Conservation (phyloP, 148 eudicot genomes). For the Rhododendron molle region DNA sequence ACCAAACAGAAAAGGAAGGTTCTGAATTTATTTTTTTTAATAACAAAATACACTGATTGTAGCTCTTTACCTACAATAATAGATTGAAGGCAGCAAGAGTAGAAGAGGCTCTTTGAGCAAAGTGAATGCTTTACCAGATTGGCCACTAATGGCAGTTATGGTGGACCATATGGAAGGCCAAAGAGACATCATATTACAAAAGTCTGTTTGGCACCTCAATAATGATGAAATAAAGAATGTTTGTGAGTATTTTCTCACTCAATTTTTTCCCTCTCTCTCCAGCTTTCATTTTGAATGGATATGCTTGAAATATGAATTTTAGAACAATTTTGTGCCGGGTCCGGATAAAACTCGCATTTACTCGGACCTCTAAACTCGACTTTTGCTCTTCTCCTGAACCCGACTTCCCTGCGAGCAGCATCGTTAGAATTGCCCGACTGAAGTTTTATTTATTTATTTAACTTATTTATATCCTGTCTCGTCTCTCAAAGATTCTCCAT, state of each 20-base stretch:
- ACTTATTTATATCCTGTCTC: background rate
- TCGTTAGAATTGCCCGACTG: no score
- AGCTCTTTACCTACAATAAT: no score
- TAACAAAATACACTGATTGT: background rate
- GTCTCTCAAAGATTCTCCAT: background rate
- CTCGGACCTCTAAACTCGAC: background rate
- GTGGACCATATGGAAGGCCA: constrained; percentile 80
- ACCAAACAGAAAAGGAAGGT: background rate
- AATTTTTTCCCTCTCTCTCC: background rate
- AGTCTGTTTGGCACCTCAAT: constrained; percentile 84
- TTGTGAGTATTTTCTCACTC: constrained; percentile 41
- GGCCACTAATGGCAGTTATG: constrained; percentile 60
- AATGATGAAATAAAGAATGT: constrained; percentile 68
- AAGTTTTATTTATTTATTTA: no score
- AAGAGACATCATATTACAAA: constrained; percentile 61
- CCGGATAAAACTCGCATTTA: background rate
- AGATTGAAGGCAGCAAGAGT: constrained; percentile 25
- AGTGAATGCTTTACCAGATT: constrained; percentile 35
- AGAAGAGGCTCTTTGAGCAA: constrained; percentile 22
- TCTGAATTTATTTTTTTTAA: background rate
- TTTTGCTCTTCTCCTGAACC: background rate
- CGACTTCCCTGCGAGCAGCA: background rate
- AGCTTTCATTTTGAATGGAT: background rate
- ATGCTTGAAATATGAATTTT: background rate
- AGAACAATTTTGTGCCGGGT: background rate